phyloP scores from a whole-genome alignment of 1,139 yeast species.

The Yamadazyma triangularis region DNA sequence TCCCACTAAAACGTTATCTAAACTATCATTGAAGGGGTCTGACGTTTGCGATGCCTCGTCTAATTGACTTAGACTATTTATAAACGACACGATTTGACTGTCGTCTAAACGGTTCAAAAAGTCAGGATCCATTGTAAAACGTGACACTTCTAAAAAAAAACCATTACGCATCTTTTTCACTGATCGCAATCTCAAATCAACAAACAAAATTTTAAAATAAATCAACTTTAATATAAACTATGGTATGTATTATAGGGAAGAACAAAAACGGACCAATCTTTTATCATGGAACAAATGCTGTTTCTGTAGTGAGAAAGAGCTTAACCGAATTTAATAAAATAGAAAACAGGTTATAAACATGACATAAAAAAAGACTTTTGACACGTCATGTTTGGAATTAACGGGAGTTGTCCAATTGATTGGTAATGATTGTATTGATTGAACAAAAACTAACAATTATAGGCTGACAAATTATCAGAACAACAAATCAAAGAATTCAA shows the following conservation, averaged over 20 bases:
- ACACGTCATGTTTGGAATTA: no score
- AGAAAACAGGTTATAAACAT: no score
- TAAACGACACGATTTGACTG: constrained; percentile 22
- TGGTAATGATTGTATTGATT: no score
- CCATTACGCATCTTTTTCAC: no score
- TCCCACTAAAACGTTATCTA: constrained; percentile 12
- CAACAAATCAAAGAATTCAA: constrained; percentile 96
- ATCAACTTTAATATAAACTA: no score
- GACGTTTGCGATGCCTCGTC: constrained; percentile 10
- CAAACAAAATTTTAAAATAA: neutral
- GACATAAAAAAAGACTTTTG: no score
- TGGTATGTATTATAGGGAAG: no score
- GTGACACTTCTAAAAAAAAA: constrained; percentile 1
- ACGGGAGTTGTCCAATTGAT: no score
- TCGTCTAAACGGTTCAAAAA: constrained; percentile 28
- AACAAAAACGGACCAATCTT: no score
- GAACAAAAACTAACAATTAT: constrained; percentile 1
- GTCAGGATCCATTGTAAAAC: constrained; percentile 11
- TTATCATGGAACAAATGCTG: no score
- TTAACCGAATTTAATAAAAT: no score
- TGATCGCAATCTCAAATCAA: neutral
- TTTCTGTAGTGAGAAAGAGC: no score
- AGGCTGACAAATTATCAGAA: constrained; percentile 87
- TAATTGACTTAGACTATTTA: constrained; percentile 20
- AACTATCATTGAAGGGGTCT: constrained; percentile 36